Evolutionary conservation across 768 basidiomycete species (phyloP).

Genomic region (Podaxis mareebaensis): DNA sequence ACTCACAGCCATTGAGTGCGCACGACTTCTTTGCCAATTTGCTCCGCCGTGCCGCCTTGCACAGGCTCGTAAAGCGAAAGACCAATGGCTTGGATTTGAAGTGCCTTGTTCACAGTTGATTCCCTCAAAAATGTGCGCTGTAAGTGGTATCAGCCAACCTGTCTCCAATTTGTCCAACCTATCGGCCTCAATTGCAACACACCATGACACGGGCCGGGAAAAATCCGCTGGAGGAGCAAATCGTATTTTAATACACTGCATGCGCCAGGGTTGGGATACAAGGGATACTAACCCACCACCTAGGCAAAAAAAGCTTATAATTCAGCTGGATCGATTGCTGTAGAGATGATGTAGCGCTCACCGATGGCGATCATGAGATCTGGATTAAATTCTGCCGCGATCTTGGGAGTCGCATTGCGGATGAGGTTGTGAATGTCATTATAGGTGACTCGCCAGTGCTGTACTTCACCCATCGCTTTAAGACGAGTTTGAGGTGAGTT

Average conservation of each 20-base stretch:
- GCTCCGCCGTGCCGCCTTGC: slow-evolving; percentile 68
- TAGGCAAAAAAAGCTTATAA: slow-evolving; percentile 26
- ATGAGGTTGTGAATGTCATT: slow-evolving; percentile 94
- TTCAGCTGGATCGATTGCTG: not conserved
- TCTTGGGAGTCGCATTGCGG: slow-evolving; percentile 60
- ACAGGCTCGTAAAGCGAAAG: slow-evolving; percentile 93
- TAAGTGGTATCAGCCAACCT: slow-evolving; percentile 12
- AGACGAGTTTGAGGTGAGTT: slow-evolving; percentile 11
- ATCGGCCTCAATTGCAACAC: slow-evolving; percentile 12
- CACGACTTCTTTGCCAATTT: slow-evolving; percentile 82
- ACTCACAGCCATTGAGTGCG: slow-evolving; percentile 96
- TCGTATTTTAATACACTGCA: slow-evolving; percentile 8
- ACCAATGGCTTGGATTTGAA: slow-evolving; percentile 96
- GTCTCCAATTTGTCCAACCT: not conserved
- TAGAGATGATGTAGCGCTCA: slow-evolving; percentile 23
- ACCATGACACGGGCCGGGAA: slow-evolving; percentile 94
- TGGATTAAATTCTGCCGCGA: slow-evolving; percentile 81
- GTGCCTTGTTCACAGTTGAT: slow-evolving; percentile 65
- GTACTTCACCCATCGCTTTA: slow-evolving; percentile 38
- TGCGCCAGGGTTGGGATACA: slow-evolving; percentile 3
- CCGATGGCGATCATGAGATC: slow-evolving; percentile 85
- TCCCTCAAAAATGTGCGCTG: slow-evolving; percentile 83
- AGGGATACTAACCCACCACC: slow-evolving; percentile 74
- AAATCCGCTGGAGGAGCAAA: slow-evolving; percentile 66
- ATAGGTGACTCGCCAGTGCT: slow-evolving; percentile 79